phyloP scores from a whole-genome alignment of 2,329 filamentous ascomycete genomes.

The Venturia asperata region DNA sequence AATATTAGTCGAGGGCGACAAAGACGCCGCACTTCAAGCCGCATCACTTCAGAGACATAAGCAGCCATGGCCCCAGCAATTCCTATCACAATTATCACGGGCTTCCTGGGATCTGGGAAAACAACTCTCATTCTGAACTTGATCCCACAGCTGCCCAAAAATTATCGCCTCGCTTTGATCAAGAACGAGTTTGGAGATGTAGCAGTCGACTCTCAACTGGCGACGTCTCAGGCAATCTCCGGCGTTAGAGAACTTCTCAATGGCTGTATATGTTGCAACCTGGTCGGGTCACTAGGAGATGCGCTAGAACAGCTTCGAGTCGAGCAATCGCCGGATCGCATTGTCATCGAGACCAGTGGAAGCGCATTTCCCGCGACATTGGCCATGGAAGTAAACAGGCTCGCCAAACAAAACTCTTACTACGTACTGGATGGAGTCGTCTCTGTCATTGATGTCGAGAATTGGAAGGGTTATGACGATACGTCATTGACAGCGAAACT shows the following conservation, averaged over 20 bases:
- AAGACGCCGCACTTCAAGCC: too few relatives aligned
- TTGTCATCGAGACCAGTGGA: constrained; percentile 89
- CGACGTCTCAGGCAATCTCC: constrained; percentile 71
- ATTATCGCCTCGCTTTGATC: constrained; percentile 85
- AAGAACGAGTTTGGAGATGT: constrained; percentile 99
- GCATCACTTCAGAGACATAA: too few relatives aligned
- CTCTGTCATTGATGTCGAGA: constrained; percentile 87
- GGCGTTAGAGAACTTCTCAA: constrained; percentile 91
- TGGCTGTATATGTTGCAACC: constrained; percentile 97
- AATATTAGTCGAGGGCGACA: too few relatives aligned
- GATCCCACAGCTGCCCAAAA: constrained; percentile 77
- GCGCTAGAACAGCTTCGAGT: constrained; percentile 68
- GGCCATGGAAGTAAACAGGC: constrained; percentile 80
- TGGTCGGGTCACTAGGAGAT: constrained; percentile 80
- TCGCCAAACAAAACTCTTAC: constrained; percentile 59
- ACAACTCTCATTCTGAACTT: constrained; percentile 92
- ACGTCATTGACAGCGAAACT: constrained; percentile 82
- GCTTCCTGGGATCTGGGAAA: constrained; percentile 82
- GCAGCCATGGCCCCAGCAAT: constrained; percentile 26
- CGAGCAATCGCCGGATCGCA: constrained; percentile 60
- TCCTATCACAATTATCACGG: constrained; percentile 89
- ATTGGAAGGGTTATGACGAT: constrained; percentile 89
- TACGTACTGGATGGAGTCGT: constrained; percentile 83
- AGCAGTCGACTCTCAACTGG: constrained; percentile 87
- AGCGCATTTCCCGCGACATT: constrained; percentile 77